Conservation (phyloP, 345 rosid species). For the Eucalyptus tenuipes region DNA sequence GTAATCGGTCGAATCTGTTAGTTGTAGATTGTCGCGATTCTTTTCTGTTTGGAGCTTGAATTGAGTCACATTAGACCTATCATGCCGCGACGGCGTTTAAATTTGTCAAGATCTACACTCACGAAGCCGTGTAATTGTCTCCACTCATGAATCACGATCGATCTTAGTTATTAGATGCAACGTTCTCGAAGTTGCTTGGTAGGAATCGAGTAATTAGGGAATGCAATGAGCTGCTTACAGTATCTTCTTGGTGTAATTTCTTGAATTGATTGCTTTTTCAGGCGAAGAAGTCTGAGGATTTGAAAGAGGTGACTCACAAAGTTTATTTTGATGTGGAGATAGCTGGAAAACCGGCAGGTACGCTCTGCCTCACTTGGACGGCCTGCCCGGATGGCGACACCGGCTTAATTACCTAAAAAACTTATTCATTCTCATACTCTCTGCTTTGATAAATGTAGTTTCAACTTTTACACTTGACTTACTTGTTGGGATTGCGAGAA, state of each 20-base stretch:
- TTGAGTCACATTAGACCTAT: not conserved
- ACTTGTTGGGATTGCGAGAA: not conserved
- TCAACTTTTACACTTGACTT: not conserved
- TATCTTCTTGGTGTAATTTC: not conserved
- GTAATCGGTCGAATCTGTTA: not conserved
- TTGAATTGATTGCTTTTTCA: conserved; percentile 1
- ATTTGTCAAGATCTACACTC: not conserved
- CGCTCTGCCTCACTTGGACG: not conserved
- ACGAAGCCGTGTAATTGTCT: not conserved
- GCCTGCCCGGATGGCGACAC: not conserved
- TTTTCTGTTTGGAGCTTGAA: not conserved
- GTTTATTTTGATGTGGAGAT: conserved; percentile 91
- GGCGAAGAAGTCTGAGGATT: conserved; percentile 67
- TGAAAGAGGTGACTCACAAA: conserved; percentile 68
- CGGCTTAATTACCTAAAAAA: not conserved
- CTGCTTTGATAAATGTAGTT: not conserved
- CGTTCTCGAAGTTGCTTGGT: not conserved
- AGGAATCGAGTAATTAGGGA: not conserved
- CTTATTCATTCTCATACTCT: not conserved
- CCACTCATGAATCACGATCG: not conserved
- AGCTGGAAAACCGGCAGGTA: conserved; percentile 84
- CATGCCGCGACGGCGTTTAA: not conserved
- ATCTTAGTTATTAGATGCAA: not conserved
- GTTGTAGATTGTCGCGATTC: not conserved
- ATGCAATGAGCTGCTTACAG: not conserved